A percentile compares a stretch with the other conserved stretches of the same genome.
These are phyloP conservation scores for Mesembryanthemum crystallinum DNA, from an alignment of 148 eudicot genomes.

Conservation along the genomic window DNA sequence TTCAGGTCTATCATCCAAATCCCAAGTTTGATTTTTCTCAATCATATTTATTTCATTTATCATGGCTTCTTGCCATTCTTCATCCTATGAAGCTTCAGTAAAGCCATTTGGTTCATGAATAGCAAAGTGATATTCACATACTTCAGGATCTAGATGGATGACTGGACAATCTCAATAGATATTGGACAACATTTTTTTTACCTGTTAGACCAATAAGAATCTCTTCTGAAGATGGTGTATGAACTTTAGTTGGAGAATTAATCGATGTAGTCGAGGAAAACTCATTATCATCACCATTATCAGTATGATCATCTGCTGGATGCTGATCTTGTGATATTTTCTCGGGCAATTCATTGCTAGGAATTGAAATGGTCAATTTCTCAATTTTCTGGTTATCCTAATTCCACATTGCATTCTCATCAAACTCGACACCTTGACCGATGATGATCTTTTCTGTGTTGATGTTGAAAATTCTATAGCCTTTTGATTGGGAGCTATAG, in stretches of 20 bases:
- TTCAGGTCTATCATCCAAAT: neutral
- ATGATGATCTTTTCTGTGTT: neutral
- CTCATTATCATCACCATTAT: neutral
- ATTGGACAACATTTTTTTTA: neutral
- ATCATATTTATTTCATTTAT: neutral
- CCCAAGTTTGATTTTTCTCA: neutral
- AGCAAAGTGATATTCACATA: neutral
- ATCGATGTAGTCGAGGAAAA: neutral
- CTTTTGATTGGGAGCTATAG: neutral
- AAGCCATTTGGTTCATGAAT: neutral
- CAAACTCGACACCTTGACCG: neutral
- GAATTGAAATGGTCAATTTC: neutral
- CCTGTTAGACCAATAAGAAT: neutral
- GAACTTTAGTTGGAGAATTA: neutral
- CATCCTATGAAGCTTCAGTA: no score
- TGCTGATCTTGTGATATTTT: neutral
- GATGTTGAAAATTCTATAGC: neutral
- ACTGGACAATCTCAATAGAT: neutral
- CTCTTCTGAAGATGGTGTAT: neutral
- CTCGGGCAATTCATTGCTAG: neutral
- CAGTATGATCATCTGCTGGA: neutral
- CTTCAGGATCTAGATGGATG: neutral
- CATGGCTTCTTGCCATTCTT: no score
- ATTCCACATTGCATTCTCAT: neutral
- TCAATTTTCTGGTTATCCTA: neutral